Percentiles rank a stretch among this genome's conserved stretches.
phyloP scores from a whole-genome alignment of 73 alveolate species.

The Paraurostyla sp. region DNA sequence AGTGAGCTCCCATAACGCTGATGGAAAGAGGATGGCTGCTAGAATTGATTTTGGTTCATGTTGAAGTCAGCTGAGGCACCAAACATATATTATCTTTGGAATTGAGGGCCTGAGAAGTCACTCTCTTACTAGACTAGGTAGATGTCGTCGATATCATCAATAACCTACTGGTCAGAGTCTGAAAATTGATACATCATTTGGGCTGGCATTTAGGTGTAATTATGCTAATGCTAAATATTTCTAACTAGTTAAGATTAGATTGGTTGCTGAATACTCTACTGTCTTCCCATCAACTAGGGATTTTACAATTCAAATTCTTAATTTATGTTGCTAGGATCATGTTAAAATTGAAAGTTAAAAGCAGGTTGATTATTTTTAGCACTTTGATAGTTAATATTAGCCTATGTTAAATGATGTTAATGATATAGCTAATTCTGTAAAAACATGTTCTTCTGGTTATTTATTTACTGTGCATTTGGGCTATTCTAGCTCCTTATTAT shows the following conservation, averaged over 20 bases:
- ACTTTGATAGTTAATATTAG: not conserved
- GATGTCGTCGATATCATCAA: not conserved
- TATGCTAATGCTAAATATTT: slow-evolving; percentile 36
- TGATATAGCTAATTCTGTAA: not conserved
- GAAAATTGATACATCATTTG: not conserved
- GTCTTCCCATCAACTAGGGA: slow-evolving; percentile 22
- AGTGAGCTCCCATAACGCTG: slow-evolving; percentile 24
- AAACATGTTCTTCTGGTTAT: not conserved
- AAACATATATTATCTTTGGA: not conserved
- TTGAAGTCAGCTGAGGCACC: slow-evolving; percentile 38
- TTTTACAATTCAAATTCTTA: slow-evolving; percentile 1
- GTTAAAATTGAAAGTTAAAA: slow-evolving; percentile 3
- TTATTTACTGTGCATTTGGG: not conserved
- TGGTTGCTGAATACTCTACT: slow-evolving; percentile 14
- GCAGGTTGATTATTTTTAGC: not conserved
- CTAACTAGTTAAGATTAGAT: not conserved
- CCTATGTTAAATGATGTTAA: not conserved
- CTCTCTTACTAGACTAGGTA: not conserved
- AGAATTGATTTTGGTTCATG: not conserved
- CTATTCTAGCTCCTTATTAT: not conserved
- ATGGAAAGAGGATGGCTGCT: not conserved
- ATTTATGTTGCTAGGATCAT: not conserved
- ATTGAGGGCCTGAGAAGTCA: slow-evolving; percentile 7
- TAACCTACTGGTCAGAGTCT: not conserved
- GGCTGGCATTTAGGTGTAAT: slow-evolving; percentile 15